Percentiles rank a stretch among this genome's conserved stretches.
Evolutionary conservation across 345 rosid species (phyloP).

Genomic region (Acer campestre): DNA sequence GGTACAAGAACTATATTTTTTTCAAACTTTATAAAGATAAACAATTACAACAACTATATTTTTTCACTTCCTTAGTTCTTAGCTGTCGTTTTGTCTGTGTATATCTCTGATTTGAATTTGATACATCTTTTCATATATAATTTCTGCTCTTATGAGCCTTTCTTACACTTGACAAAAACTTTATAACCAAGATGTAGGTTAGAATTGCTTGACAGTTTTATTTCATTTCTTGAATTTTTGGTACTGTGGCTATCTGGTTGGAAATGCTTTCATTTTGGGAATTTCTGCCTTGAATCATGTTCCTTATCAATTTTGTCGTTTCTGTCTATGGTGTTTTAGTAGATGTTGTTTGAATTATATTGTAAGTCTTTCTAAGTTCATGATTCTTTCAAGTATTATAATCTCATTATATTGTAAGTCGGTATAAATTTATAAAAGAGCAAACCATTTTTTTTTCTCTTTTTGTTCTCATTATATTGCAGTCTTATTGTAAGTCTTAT

Average conservation of each 20-base stretch:
- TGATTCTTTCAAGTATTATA: no score
- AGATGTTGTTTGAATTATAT: neutral
- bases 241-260: neutral
- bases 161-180: neutral
- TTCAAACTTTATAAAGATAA: no score
- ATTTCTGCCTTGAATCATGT: neutral
- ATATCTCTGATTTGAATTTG: slow-evolving; percentile 5
- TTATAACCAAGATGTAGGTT: neutral
- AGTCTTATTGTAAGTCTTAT: no score
- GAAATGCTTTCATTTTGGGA: neutral
- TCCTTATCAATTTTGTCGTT: neutral
- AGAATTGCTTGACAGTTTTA: neutral
- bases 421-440: no score
- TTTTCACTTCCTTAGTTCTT: neutral
- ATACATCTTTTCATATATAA: neutral
- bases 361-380: no score
- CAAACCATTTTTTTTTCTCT: no score
- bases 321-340: neutral
- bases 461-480: no score
- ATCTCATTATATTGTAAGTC: no score
- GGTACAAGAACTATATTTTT: no score
- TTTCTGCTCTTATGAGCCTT: neutral
- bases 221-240: neutral
- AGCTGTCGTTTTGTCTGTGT: neutral
- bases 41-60: no score